Conservation (phyloP, 2,329 filamentous ascomycete species). For the Gnomoniopsis smithogilvyi region DNA sequence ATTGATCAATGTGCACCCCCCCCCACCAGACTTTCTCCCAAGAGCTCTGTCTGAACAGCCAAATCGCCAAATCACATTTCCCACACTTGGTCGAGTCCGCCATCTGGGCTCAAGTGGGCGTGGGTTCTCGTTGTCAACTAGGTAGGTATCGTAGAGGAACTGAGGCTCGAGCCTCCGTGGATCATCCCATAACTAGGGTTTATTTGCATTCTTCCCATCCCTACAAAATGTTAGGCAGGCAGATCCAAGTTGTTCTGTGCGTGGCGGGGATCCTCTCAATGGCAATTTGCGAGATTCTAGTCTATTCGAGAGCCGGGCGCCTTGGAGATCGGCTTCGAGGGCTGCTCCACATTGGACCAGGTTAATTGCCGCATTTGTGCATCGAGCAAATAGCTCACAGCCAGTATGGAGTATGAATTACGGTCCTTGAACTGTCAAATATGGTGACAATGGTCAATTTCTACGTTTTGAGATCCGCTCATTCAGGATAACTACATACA, state of each 20-base stretch:
- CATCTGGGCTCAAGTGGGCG: not conserved
- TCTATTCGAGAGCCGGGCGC: too few relatives aligned
- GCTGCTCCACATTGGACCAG: too few relatives aligned
- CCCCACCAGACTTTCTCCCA: not conserved
- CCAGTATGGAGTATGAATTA: too few relatives aligned
- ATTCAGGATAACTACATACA: too few relatives aligned
- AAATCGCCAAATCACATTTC: not conserved
- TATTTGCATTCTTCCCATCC: not conserved
- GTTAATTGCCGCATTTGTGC: too few relatives aligned
- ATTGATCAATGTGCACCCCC: not conserved
- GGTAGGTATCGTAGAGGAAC: not conserved
- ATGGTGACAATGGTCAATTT: too few relatives aligned
- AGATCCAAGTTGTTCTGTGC: not conserved
- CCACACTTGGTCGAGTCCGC: not conserved
- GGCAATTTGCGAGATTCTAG: too few relatives aligned
- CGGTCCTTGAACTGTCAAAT: too few relatives aligned
- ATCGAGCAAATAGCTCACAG: too few relatives aligned
- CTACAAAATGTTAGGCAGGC: not conserved
- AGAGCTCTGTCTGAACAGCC: not conserved
- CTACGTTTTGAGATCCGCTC: too few relatives aligned
- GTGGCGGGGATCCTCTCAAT: not conserved
- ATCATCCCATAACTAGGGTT: slow-evolving; percentile 4
- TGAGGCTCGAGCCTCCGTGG: slow-evolving; percentile 5
- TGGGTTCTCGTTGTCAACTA: not conserved
- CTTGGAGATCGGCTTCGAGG: too few relatives aligned